Evolutionary conservation across 2,329 filamentous ascomycete species (phyloP), one percentile per base, ranked within the genome.

Genomic region (Thelonectria blattea): DNA sequence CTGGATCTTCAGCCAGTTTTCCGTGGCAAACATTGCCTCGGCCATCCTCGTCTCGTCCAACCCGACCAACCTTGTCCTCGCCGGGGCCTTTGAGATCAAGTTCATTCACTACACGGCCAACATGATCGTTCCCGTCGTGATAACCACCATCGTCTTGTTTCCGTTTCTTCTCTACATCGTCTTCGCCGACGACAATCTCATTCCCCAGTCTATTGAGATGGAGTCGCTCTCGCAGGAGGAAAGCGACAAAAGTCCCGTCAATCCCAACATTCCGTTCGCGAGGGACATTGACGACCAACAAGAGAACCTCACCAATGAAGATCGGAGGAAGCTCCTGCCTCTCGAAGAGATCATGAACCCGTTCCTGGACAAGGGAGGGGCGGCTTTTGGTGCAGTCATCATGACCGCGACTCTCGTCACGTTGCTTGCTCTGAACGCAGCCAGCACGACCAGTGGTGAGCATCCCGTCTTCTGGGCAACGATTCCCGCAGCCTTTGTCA

Each of bases 1-100:
- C 0, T 92, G 90, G 89, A 91, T 92, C 20, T 83, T 87, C 66
- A 85, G 84, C 2, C 90, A 92, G 60, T 92, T 92, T 58, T 84
- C 89, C 15, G 74, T 91, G 1, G 89, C 89, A 52, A 92, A 92
- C 62, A 89, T 92, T 49, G 87, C 86, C 2, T 92, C 90, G 0
- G 89, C 90, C 0, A 90, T 92, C 22, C 79, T 93, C 12, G 90
- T 93, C 10, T 92, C 90, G 0, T 92, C 89, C 0, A 92, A 92
- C 61, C 90, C 90, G 0, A 92, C 90, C 2, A 92, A 92, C 56
- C 81, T 92, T 8, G 89, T 92, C 0, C 81, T 92, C 0, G 88
- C 89, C 0, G 89, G 89, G 4, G 90, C 90, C 2, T 92, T 92
- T 69, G 69, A 84, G 3, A 88, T 92, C 76, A 88, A 83, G 52